A percentile compares a stretch with the other conserved stretches of the same genome.
Evolutionary conservation across 225 moss, liverwort and hornwort genomes (phyloP).

Genomic region (Polytrichum commune): DNA sequence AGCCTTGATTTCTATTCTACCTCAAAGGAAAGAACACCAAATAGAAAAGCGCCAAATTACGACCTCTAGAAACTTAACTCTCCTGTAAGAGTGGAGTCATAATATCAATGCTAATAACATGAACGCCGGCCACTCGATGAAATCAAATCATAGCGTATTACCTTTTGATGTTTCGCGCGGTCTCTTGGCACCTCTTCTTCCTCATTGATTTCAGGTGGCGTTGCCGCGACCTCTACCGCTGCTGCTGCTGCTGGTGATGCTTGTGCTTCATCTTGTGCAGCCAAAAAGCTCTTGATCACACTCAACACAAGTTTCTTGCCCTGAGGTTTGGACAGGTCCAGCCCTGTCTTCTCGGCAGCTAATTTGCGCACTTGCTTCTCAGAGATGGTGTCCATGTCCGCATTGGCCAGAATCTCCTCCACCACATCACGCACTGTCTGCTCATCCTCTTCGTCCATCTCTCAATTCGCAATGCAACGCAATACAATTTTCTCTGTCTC

Average conservation of each 20-base stretch:
- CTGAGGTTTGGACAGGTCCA: constrained; percentile 41
- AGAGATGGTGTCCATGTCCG: constrained; percentile 49
- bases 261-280: constrained; percentile 20
- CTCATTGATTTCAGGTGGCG: not conserved
- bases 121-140: too few species aligned
- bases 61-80: too few species aligned
- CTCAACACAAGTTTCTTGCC: constrained; percentile 53
- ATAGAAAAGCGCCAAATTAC: too few species aligned
- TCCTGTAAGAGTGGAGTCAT: not conserved
- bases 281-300: constrained; percentile 43
- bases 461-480: not conserved
- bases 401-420: constrained; percentile 45
- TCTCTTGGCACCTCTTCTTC: not conserved
- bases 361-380: constrained; percentile 65
- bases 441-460: constrained; percentile 43
- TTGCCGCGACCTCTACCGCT: not conserved
- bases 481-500: too few species aligned
- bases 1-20: too few species aligned
- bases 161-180: too few species aligned
- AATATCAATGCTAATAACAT: too few species aligned
- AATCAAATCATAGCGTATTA: too few species aligned
- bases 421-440: constrained; percentile 34
- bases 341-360: constrained; percentile 53
- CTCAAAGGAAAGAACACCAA: too few species aligned
- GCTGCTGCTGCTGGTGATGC: not conserved